Conservation (phyloP, 306 rosid genomes). For the Betula pendula region DNA sequence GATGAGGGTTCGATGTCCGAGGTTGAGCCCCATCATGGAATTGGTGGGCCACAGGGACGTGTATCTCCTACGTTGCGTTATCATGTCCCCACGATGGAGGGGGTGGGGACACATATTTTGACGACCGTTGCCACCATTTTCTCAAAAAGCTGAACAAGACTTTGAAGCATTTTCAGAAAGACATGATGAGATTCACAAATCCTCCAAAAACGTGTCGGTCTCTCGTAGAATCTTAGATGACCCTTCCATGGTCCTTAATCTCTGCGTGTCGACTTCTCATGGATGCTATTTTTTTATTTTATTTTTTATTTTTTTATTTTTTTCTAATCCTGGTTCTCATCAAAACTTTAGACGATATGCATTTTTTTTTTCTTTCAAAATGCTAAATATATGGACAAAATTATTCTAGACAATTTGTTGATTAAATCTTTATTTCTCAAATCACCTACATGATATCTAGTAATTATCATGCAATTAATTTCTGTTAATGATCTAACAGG, state of each 20-base stretch:
- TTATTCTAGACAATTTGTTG: no score
- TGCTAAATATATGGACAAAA: no score
- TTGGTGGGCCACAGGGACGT: neutral
- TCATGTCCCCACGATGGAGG: neutral
- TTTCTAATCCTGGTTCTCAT: neutral
- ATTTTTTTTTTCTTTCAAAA: no score
- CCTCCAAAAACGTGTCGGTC: conserved; percentile 1
- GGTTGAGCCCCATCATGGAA: neutral
- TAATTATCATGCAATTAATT: no score
- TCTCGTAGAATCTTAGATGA: neutral
- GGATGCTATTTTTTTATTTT: no score
- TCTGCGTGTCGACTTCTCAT: conserved; percentile 4
- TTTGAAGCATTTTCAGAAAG: neutral
- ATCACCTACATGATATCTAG: neutral
- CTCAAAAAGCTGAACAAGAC: neutral
- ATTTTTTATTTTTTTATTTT: no score
- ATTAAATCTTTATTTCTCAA: no score
- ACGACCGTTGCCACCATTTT: neutral
- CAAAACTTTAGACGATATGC: neutral
- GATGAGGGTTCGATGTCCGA: neutral
- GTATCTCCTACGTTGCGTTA: neutral
- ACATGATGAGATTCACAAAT: neutral
- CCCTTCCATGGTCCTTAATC: neutral
- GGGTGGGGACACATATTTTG: neutral
- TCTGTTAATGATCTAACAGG: neutral